Evolutionary conservation across 208 protist genomes (phyloP).

Genomic region (Leishmania guyanensis): DNA sequence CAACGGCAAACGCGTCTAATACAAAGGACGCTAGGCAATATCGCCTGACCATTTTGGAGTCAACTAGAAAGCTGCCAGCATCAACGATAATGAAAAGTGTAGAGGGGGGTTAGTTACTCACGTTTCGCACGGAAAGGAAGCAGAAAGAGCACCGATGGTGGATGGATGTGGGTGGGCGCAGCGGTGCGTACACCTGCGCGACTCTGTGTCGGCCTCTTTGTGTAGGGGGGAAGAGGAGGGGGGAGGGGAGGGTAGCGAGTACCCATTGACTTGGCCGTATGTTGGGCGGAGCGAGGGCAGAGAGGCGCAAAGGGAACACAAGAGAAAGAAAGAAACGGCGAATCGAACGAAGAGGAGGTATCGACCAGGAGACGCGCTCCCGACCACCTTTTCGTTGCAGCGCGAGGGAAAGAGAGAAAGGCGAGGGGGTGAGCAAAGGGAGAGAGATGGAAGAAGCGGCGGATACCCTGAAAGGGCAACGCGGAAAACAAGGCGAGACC

Average conservation of each 20-base stretch:
- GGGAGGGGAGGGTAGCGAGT: too few relatives aligned
- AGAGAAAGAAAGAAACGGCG: not conserved
- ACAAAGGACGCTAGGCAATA: not conserved
- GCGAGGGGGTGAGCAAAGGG: not conserved
- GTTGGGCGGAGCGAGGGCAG: too few relatives aligned
- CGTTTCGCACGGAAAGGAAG: not conserved
- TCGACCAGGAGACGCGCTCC: not conserved
- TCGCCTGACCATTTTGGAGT: not conserved
- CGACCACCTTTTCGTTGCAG: not conserved
- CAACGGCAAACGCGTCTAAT: not conserved
- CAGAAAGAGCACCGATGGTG: not conserved
- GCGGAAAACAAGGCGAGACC: not conserved
- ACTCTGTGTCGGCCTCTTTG: not conserved
- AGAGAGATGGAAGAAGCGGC: not conserved
- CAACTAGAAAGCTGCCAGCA: not conserved
- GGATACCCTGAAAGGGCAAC: not conserved
- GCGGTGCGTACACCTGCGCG: not conserved
- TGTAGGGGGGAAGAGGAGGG: not conserved
- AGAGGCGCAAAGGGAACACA: not conserved
- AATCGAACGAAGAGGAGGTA: not conserved
- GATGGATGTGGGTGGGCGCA: not conserved
- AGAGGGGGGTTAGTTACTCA: not conserved
- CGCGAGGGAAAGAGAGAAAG: not conserved
- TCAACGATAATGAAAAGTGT: not conserved
- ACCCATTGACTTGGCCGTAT: too few relatives aligned